Conservation (phyloP, 2,329 filamentous ascomycete species). For the Sporothrix variecibatus region DNA sequence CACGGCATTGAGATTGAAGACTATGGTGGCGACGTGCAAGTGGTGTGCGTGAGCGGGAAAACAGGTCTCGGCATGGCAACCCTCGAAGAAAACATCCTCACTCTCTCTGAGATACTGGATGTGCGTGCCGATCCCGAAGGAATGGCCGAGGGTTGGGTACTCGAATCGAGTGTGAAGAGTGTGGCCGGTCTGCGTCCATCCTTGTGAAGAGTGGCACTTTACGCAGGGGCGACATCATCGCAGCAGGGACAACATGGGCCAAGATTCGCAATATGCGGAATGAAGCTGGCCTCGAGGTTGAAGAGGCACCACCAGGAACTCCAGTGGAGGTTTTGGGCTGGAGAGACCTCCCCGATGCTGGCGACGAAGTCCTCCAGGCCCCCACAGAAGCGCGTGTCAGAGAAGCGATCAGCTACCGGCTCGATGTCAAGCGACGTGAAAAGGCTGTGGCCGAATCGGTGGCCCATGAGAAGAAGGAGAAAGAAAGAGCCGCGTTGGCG, state of each 20-base stretch:
- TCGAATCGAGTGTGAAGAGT: slow-evolving; percentile 86
- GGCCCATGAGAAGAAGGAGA: slow-evolving; percentile 64
- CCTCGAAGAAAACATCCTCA: slow-evolving; percentile 85
- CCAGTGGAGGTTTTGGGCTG: slow-evolving; percentile 95
- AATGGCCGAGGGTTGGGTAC: slow-evolving; percentile 85
- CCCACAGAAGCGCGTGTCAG: slow-evolving; percentile 76
- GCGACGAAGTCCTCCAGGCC: slow-evolving; percentile 84
- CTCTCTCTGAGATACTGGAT: slow-evolving; percentile 86
- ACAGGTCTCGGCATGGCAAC: slow-evolving; percentile 90
- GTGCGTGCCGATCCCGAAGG: slow-evolving; percentile 78
- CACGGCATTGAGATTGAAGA: slow-evolving; percentile 92
- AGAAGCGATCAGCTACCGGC: slow-evolving; percentile 73
- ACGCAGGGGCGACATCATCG: slow-evolving; percentile 75
- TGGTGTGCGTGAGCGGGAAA: slow-evolving; percentile 87
- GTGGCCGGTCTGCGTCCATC: slow-evolving; percentile 81
- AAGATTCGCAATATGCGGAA: slow-evolving; percentile 82
- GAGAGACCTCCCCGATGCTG: slow-evolving; percentile 78
- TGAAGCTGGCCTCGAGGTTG: slow-evolving; percentile 73
- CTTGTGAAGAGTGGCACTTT: slow-evolving; percentile 87
- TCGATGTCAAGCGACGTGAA: slow-evolving; percentile 69
- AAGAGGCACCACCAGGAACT: slow-evolving; percentile 79
- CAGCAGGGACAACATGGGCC: slow-evolving; percentile 86
- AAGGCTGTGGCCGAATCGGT: slow-evolving; percentile 82
- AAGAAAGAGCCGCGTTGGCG: slow-evolving; percentile 51
- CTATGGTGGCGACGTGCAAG: slow-evolving; percentile 90